Conservation (phyloP, 495 filamentous ascomycete species). For the Penicillium angulare region DNA sequence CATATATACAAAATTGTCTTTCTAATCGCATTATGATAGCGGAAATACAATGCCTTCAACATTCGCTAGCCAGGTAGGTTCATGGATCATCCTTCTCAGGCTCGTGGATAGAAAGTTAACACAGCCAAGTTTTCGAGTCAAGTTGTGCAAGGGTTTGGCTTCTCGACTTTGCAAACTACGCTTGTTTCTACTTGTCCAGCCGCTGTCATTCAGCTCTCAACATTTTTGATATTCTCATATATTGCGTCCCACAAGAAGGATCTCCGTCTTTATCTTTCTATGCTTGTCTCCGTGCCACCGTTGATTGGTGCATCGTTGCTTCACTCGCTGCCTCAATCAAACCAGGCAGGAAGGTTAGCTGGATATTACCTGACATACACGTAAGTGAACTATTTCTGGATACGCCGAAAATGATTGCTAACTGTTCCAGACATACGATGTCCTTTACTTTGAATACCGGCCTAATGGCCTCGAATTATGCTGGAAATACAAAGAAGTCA, state of each 20-base stretch:
- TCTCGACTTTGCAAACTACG: background rate
- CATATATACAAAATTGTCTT: background rate
- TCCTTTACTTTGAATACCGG: background rate
- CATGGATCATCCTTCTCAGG: no score
- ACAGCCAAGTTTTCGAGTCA: background rate
- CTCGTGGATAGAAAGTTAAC: no score
- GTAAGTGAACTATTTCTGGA: background rate
- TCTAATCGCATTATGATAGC: background rate
- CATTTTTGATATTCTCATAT: background rate
- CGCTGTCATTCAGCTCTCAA: background rate
- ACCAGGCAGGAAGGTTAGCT: background rate
- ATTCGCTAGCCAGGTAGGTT: background rate
- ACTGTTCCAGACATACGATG: background rate
- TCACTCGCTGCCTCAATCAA: background rate
- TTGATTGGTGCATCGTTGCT: background rate
- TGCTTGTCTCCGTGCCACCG: background rate
- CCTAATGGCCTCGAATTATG: background rate
- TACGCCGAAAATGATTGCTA: background rate
- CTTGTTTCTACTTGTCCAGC: background rate
- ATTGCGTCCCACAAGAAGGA: background rate
- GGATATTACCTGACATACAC: background rate
- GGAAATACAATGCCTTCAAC: background rate
- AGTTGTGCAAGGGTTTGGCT: background rate
- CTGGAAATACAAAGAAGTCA: background rate
- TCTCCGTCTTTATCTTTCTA: background rate